phyloP scores from a whole-genome alignment of 208 protist genomes.

The Blastocrithidia nonstop region DNA sequence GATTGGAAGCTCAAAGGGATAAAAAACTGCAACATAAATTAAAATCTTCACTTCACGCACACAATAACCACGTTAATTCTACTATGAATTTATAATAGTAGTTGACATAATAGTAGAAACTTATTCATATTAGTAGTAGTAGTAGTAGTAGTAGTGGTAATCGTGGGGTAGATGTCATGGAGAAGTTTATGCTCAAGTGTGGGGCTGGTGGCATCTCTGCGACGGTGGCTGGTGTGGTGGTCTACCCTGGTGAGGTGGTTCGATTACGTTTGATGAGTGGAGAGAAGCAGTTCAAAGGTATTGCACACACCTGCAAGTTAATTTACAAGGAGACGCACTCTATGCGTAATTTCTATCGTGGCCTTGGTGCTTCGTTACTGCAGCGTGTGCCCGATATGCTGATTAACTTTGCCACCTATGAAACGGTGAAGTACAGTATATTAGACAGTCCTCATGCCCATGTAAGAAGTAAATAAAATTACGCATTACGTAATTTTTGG shows the following conservation, averaged over 20 bases:
- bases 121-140: background rate
- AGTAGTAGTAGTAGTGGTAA: background rate
- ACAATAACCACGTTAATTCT: constrained; percentile 3
- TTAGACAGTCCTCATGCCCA: constrained; percentile 23
- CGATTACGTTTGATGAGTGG: constrained; percentile 81
- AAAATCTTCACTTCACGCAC: too few species aligned
- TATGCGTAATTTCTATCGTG: constrained; percentile 70
- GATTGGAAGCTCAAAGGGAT: constrained; percentile 15
- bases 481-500: constrained; percentile 18
- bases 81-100: background rate
- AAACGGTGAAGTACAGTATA: constrained; percentile 71
- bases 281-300: constrained; percentile 47
- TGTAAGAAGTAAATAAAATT: constrained; percentile 35
- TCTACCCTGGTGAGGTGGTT: constrained; percentile 80
- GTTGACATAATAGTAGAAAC: background rate
- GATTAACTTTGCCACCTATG: constrained; percentile 77
- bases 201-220: constrained; percentile 72
- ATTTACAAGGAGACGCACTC: constrained; percentile 69
- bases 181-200: constrained; percentile 78
- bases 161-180: constrained; percentile 13
- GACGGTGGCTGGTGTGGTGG: constrained; percentile 51
- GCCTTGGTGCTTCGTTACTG: constrained; percentile 65
- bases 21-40: background rate
- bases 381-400: constrained; percentile 81
- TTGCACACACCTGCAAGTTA: constrained; percentile 26